phyloP scores from a whole-genome alignment of 2,329 filamentous ascomycete species.

The Pseudogymnoascus sp. region DNA sequence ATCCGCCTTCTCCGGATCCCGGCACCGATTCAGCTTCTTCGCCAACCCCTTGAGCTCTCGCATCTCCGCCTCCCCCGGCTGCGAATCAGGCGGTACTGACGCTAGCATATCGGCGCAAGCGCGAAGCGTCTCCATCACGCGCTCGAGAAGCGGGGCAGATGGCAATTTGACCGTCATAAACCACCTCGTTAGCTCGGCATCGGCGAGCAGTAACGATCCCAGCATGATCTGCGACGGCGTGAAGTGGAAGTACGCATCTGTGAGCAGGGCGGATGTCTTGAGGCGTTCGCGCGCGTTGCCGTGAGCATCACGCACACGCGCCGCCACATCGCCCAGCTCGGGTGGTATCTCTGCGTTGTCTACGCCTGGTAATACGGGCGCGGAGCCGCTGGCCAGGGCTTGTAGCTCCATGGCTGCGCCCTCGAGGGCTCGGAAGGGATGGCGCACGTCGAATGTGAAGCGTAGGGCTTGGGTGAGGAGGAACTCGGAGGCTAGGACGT shows the following conservation, averaged over 20 bases:
- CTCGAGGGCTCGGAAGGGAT: conserved; percentile 82
- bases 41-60: conserved; percentile 51
- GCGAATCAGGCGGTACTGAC: conserved; percentile 39
- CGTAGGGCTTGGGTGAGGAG: conserved; percentile 84
- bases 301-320: conserved; percentile 55
- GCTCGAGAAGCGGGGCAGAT: conserved; percentile 32
- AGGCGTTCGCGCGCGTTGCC: conserved; percentile 64
- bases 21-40: conserved; percentile 64
- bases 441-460: conserved; percentile 87
- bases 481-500: conserved; percentile 86
- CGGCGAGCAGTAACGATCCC: conserved; percentile 68
- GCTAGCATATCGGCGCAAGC: conserved; percentile 48
- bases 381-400: conserved; percentile 48
- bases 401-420: conserved; percentile 78
- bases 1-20: conserved; percentile 67
- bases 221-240: conserved; percentile 92
- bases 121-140: conserved; percentile 42
- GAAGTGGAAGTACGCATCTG: conserved; percentile 95
- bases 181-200: conserved; percentile 47
- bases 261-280: conserved; percentile 73
- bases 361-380: conserved; percentile 19
- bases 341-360: neutral
- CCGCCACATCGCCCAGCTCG: conserved; percentile 24
- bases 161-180: conserved; percentile 28
- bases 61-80: conserved; percentile 25